These are phyloP conservation scores for Apiospora phragmitis DNA, from an alignment of 2,329 filamentous ascomycete genomes.

Conservation along the genomic window DNA sequence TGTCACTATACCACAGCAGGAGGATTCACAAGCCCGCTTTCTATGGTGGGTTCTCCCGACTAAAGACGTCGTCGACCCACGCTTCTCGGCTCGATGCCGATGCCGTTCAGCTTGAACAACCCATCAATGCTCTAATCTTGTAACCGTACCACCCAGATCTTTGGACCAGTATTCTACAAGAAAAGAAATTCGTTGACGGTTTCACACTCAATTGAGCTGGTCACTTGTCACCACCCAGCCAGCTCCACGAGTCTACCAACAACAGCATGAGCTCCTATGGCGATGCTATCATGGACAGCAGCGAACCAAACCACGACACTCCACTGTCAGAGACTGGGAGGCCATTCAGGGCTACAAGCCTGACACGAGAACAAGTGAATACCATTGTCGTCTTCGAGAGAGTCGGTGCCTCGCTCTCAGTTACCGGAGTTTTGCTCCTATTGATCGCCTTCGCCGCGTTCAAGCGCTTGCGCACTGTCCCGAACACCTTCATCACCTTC, in stretches of 20 bases:
- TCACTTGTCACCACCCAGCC: not conserved
- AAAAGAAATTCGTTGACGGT: not conserved
- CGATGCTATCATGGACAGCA: not conserved
- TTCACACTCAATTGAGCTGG: not conserved
- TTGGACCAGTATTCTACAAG: not conserved
- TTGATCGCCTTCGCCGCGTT: slow-evolving; percentile 53
- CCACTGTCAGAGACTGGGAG: not conserved
- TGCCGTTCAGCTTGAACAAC: not conserved
- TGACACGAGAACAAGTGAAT: slow-evolving; percentile 34
- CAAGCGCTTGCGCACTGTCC: slow-evolving; percentile 56
- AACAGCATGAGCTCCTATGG: not conserved
- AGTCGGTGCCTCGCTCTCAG: slow-evolving; percentile 53
- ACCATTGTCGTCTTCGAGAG: slow-evolving; percentile 52
- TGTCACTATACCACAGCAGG: slow-evolving; percentile 1
- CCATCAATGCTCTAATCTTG: not conserved
- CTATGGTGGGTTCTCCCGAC: not conserved
- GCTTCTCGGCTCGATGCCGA: not conserved
- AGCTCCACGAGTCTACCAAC: not conserved
- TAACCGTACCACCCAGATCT: not conserved
- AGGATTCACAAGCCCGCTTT: not conserved
- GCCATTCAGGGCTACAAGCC: not conserved
- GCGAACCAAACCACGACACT: not conserved
- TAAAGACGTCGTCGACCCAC: not conserved
- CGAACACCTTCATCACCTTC: slow-evolving; percentile 63
- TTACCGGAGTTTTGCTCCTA: slow-evolving; percentile 51